These are phyloP conservation scores for Hypericum perforatum DNA, from an alignment of 345 rosid genomes.

Conservation along the genomic window DNA sequence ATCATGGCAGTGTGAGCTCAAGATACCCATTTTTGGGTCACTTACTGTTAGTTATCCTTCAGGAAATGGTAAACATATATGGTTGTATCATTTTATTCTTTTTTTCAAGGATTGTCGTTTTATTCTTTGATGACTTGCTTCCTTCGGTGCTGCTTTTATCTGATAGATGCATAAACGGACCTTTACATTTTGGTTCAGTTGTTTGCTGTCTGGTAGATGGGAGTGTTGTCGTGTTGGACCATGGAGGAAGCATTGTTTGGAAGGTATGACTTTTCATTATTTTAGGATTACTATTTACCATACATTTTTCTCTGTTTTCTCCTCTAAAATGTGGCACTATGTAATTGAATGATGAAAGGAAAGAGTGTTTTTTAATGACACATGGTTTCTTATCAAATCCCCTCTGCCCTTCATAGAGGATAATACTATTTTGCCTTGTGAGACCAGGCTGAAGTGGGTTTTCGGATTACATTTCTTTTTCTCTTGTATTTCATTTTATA, in stretches of 20 bases:
- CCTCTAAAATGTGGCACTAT: too few relatives aligned
- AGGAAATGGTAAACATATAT: slow-evolving; percentile 35
- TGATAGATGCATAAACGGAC: too few relatives aligned
- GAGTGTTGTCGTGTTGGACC: slow-evolving; percentile 43
- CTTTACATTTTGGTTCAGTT: slow-evolving; percentile 33
- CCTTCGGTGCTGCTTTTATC: not conserved
- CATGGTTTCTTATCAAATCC: too few relatives aligned
- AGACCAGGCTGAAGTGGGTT: too few relatives aligned
- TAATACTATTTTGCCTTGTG: too few relatives aligned
- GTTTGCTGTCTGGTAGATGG: slow-evolving; percentile 95
- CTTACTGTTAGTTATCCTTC: slow-evolving; percentile 37
- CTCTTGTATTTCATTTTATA: slow-evolving; percentile 1
- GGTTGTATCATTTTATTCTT: not conserved
- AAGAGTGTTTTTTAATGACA: too few relatives aligned
- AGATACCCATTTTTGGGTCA: slow-evolving; percentile 80
- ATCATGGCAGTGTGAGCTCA: slow-evolving; percentile 62
- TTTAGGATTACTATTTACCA: not conserved
- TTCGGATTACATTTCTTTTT: not conserved
- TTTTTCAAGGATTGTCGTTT: not conserved
- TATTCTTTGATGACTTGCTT: not conserved
- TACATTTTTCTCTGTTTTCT: not conserved
- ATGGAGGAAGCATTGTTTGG: slow-evolving; percentile 62
- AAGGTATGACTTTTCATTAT: slow-evolving; percentile 36
- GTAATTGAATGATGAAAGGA: too few relatives aligned
- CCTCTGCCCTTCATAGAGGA: too few relatives aligned